Evolutionary conservation across 345 rosid genomes (phyloP), one percentile per base, ranked within the genome.

Genomic region (Camelina neglecta): DNA sequence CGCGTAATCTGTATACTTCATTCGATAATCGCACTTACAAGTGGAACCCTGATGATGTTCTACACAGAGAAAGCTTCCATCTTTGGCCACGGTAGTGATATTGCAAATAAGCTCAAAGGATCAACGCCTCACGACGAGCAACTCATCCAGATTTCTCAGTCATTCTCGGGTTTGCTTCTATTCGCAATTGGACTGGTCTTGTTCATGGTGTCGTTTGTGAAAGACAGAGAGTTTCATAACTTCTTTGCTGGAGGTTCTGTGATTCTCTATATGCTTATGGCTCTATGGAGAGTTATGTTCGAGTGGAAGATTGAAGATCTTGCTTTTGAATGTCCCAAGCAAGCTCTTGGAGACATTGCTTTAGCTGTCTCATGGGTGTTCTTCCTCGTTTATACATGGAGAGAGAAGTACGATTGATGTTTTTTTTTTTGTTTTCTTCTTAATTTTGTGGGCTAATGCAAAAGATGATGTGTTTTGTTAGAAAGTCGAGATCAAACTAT

Each of bases 121-220:
- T 95, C 98, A 39, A 92, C 98, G 2, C 93, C 92, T 11, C 93
- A 90, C 18, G 99, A 95, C 58, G 96, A 92, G 81, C 88, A 90
- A 41, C 84, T 93, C 78, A 88, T 92, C 71, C 86, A 83, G 85
- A 95, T 91, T 54, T 89, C 98, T 5, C 88, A 90, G 29, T 95
- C 99, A 0, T 95, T 95, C 75, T 89, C 99, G 0, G 99, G 99
- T 54, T 66, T 95, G 92, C 94, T 95, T 69, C 80, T 95, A 7
- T 89, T 90, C 48, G 83, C 87, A 0, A 85, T 95, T 1, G 98
- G 99, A 47, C 79, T 84, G 41, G 65, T 95, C 3, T 49, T 95
- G 24, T 86, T 93, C 71, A 89, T 95, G 98, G 96, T 95, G 11
- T 83, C 98, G 4, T 93, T 92, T 51, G 91, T 89, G 1, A 91